Evolutionary conservation across 805 yeast genomes (phyloP).

Genomic region (Wickerhamiella shivajii): DNA sequence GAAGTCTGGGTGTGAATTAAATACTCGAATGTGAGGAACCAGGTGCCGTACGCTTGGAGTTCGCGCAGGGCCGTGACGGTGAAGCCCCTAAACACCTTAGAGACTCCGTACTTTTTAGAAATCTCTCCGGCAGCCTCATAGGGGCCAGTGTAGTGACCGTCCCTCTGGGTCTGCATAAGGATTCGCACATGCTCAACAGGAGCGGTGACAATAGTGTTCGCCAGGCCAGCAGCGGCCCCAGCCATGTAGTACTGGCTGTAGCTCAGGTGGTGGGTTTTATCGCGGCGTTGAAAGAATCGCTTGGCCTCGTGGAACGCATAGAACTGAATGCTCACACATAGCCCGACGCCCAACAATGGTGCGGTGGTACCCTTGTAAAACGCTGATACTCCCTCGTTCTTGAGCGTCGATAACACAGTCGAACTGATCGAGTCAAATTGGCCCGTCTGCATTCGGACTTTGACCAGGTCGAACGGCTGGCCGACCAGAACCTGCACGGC

Average conservation of each 20-base stretch:
- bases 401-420: conserved; percentile 39
- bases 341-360: conserved; percentile 56
- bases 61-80: conserved; percentile 42
- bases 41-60: conserved; percentile 59
- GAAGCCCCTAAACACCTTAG: conserved; percentile 42
- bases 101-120: conserved; percentile 28
- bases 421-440: conserved; percentile 38
- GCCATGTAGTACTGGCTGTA: conserved; percentile 43
- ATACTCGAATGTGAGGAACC: conserved; percentile 54
- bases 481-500: conserved; percentile 42
- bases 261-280: conserved; percentile 23
- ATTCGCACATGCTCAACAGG: conserved; percentile 58
- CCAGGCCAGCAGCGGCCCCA: conserved; percentile 53
- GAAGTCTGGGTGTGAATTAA: conserved; percentile 27
- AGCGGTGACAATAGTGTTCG: conserved; percentile 46
- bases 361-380: conserved; percentile 56
- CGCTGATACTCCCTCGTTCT: conserved; percentile 46
- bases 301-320: conserved; percentile 59
- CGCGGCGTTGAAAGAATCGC: conserved; percentile 31
- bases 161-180: conserved; percentile 38
- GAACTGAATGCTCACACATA: conserved; percentile 54
- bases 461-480: conserved; percentile 58
- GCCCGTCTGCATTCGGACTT: conserved; percentile 59
- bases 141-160: conserved; percentile 29
- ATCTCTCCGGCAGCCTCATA: conserved; percentile 33